phyloP scores from a whole-genome alignment of 1,284 basidiomycete species.

The Coniferiporia sulphurascens region DNA sequence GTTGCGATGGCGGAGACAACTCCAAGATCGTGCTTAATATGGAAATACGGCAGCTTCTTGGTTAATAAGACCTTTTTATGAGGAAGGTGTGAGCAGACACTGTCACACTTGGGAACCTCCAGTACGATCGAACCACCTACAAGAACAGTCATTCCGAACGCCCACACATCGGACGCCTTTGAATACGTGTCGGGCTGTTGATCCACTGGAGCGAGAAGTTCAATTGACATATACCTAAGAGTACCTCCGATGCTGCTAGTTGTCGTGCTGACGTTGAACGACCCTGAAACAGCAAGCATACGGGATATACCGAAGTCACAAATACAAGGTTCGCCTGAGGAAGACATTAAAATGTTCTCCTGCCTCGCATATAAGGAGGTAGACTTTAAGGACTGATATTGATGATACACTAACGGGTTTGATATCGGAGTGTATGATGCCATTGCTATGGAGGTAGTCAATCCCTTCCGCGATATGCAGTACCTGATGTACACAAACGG shows the following conservation, averaged over 20 bases:
- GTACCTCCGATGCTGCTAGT: neutral
- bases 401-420: neutral
- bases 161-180: neutral
- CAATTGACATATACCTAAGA: neutral
- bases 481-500: neutral
- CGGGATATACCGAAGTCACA: neutral
- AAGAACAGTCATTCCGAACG: neutral
- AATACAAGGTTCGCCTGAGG: neutral
- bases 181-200: neutral
- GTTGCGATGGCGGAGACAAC: too few relatives aligned
- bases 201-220: neutral
- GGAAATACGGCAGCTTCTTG: too few relatives aligned
- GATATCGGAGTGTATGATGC: neutral
- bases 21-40: too few relatives aligned
- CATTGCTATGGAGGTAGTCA: neutral
- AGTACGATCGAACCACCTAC: neutral
- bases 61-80: too few relatives aligned
- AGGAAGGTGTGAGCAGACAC: too few relatives aligned
- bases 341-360: neutral
- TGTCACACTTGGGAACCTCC: too few relatives aligned
- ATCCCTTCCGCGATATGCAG: neutral
- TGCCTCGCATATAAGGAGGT: neutral
- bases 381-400: neutral
- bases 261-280: neutral
- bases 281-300: neutral